A percentile compares a stretch with the other conserved stretches of the same genome.
Conservation (phyloP, 371 early-diverging fungal species). For the Actinomucor elegans region DNA sequence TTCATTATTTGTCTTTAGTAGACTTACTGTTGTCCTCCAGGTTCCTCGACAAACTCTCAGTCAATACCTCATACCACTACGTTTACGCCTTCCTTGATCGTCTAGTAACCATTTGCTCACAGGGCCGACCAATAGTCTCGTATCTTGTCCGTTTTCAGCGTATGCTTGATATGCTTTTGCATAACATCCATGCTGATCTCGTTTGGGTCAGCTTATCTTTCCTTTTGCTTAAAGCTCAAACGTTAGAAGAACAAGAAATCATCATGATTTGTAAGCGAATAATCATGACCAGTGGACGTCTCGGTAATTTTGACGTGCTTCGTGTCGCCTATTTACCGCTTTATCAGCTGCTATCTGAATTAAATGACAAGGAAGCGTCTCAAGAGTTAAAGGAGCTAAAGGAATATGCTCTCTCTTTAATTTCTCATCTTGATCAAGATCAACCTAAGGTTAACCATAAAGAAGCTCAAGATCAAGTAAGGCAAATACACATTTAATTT, state of each 20-base stretch:
- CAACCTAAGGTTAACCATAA: no score
- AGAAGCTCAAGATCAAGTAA: no score
- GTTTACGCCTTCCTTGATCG: constrained; percentile 11
- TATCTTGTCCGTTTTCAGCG: constrained; percentile 12
- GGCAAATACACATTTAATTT: no score
- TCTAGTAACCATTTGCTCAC: background rate
- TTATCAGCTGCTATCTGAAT: constrained; percentile 53
- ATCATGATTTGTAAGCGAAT: constrained; percentile 34
- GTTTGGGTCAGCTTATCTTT: constrained; percentile 45
- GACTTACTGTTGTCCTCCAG: constrained; percentile 6
- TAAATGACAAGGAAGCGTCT: constrained; percentile 16
- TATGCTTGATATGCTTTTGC: background rate
- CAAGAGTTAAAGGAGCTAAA: background rate
- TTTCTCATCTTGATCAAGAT: background rate
- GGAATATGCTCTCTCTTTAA: background rate
- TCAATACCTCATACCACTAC: background rate
- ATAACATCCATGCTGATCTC: background rate
- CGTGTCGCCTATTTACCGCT: constrained; percentile 52
- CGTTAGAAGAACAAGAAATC: constrained; percentile 45
- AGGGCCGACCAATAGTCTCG: background rate
- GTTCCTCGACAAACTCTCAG: background rate
- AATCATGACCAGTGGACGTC: background rate
- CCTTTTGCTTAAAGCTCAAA: constrained; percentile 46
- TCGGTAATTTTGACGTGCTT: no score
- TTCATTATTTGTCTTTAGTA: background rate